A percentile compares a stretch with the other conserved stretches of the same genome.
phyloP scores from a whole-genome alignment of 495 filamentous ascomycete genomes.

The Chaetomium fimeti region DNA sequence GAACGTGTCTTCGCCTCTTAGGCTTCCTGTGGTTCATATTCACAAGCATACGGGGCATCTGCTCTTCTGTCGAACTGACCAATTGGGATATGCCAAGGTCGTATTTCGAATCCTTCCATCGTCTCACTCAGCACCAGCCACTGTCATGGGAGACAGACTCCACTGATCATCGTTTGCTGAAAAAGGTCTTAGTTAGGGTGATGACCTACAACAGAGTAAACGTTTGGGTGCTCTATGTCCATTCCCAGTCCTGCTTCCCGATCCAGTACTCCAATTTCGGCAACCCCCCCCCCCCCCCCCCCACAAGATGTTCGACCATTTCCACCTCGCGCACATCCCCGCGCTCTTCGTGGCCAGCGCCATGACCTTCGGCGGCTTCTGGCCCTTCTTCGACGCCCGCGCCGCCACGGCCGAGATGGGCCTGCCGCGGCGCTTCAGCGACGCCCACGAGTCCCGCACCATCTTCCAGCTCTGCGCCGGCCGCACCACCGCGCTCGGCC shows the following conservation, averaged over 20 bases:
- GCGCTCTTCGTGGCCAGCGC: neutral
- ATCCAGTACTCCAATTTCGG: neutral
- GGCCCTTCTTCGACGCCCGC: neutral
- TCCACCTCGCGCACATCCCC: neutral
- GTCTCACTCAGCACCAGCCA: too few species aligned
- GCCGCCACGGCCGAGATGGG: neutral
- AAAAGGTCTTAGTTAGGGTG: too few species aligned
- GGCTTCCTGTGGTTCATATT: too few species aligned
- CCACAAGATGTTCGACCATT: neutral
- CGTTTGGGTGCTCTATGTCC: too few species aligned
- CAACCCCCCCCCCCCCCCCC: neutral
- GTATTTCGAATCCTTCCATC: too few species aligned
- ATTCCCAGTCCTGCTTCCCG: neutral
- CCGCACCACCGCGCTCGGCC: neutral
- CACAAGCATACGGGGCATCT: too few species aligned
- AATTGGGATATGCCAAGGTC: too few species aligned
- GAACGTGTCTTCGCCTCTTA: too few species aligned
- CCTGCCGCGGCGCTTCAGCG: neutral
- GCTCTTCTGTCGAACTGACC: too few species aligned
- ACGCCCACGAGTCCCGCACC: neutral
- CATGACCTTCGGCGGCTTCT: neutral
- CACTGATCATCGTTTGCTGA: too few species aligned
- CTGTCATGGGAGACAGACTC: too few species aligned
- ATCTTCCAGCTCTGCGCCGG: neutral
- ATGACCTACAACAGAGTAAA: too few species aligned